Conservation (phyloP, 2,329 filamentous ascomycete species). For the Tolypocladium tundrense region DNA sequence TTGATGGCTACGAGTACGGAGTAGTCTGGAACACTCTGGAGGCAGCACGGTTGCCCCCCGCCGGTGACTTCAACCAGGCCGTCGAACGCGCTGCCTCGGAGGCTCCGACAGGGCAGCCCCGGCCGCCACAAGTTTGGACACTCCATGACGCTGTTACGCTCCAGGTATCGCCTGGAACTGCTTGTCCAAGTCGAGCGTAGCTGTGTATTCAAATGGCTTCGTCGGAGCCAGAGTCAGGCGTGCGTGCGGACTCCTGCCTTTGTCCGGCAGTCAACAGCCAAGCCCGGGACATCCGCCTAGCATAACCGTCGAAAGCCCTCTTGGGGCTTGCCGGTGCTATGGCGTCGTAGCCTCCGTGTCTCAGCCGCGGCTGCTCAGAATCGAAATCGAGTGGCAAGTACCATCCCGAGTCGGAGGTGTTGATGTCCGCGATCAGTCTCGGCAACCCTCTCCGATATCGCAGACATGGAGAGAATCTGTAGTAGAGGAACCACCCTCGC, state of each 20-base stretch:
- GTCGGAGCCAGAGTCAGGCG: neutral
- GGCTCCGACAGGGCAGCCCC: neutral
- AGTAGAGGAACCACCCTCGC: neutral
- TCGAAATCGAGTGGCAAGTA: neutral
- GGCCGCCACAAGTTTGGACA: neutral
- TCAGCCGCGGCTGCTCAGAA: neutral
- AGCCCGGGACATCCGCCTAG: neutral
- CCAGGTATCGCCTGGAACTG: neutral
- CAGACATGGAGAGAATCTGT: neutral
- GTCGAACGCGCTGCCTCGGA: neutral
- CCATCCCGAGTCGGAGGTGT: neutral
- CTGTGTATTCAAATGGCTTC: neutral
- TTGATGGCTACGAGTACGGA: no score
- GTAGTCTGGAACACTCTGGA: no score
- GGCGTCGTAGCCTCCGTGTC: neutral
- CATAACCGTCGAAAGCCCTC: no score
- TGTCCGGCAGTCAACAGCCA: neutral
- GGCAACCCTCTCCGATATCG: neutral
- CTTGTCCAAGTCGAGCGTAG: neutral
- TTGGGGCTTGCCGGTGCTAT: no score
- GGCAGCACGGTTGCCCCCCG: no score
- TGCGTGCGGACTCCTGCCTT: neutral
- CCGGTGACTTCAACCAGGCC: no score
- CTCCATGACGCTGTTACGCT: neutral
- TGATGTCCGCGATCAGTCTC: neutral